Evolutionary conservation across 371 early-diverging fungal genomes (phyloP), one percentile per base, ranked within the genome.

Genomic region (Blastocladiella emersonii): DNA sequence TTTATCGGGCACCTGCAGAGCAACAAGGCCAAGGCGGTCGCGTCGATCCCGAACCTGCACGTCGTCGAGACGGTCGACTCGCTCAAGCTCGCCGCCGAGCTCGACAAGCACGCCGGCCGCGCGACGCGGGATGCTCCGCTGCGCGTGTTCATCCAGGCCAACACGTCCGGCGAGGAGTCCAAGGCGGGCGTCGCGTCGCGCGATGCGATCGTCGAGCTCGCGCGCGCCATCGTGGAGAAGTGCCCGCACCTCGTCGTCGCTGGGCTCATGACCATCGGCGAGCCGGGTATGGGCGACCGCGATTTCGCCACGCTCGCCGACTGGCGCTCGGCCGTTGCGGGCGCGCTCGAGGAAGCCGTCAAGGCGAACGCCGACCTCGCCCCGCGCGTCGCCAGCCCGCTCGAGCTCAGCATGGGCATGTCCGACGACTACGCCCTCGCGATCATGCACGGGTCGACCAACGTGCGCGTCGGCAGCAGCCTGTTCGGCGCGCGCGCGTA

Each of bases 401-500:
- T 95, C 59, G 92, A 90, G 70, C 78, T 91, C 59, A 92, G 92
- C 70, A 95, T 96, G 92, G 97, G 97, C 41, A 96, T 96, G 97
- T 92, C 93, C n/a, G 87, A 81, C 63, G 95, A 96, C 73, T 95
- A 85, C 77, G 78, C 80, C 65, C 76, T 80, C 41, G 95, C 95
- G 10, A 77, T 95, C 56, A 71, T 77, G 43, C 76, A 83, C 12
- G 97, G 95, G 30, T 85, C 92, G 15, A 91, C 92, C 51, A 94
- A 88, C 68, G 86, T 96, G 30, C 85, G 97, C 8, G 89, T 95
- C 23, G 97, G 97, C 10, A 85, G 86, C 64, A 85, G 78, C 35
- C 86, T 96, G 41, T 96, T 96, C 80, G 97, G 97, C 19, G 70
- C 78, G 21, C 71, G 91, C 53, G 67, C 66, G 23, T 68, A 67